phyloP scores from a whole-genome alignment of 805 yeast species.

The Debaryomyces prosopidis region DNA sequence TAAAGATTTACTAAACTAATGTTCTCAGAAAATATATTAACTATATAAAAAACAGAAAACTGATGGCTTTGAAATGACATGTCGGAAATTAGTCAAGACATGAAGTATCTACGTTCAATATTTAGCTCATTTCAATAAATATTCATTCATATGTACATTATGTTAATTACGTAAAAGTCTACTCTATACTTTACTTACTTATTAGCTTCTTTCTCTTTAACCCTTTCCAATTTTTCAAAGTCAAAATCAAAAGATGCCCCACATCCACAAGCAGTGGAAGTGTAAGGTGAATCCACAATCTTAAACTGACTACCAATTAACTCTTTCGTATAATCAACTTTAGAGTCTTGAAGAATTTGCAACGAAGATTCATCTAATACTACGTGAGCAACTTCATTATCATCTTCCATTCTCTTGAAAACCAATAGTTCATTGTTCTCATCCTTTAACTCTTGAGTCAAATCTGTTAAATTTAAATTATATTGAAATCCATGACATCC shows the following conservation, averaged over 20 bases:
- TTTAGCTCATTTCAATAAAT: conserved; percentile 2
- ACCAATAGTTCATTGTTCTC: conserved; percentile 44
- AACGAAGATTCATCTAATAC: conserved; percentile 80
- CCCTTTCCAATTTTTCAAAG: conserved; percentile 39
- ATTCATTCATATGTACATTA: conserved; percentile 1
- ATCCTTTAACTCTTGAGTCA: conserved; percentile 34
- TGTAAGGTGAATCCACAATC: conserved; percentile 85
- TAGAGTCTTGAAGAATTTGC: conserved; percentile 79
- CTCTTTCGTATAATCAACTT: conserved; percentile 86
- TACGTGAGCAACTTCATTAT: conserved; percentile 50
- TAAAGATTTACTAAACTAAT: conserved; percentile 10
- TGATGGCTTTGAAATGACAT: no score
- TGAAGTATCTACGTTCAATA: not conserved
- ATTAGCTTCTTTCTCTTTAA: conserved; percentile 6
- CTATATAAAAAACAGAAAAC: not conserved
- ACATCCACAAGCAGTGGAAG: conserved; percentile 54
- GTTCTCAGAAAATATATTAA: not conserved
- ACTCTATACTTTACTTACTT: not conserved
- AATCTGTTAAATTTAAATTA: conserved; percentile 60
- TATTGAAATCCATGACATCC: conserved; percentile 99
- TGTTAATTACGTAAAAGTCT: not conserved
- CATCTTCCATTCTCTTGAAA: conserved; percentile 62
- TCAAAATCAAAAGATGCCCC: conserved; percentile 50
- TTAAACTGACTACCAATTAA: conserved; percentile 94
- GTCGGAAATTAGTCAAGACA: not conserved